A percentile compares a stretch with the other conserved stretches of the same genome.
Conservation (phyloP, 768 basidiomycete species). For the Neoboletus brunneissimus region DNA sequence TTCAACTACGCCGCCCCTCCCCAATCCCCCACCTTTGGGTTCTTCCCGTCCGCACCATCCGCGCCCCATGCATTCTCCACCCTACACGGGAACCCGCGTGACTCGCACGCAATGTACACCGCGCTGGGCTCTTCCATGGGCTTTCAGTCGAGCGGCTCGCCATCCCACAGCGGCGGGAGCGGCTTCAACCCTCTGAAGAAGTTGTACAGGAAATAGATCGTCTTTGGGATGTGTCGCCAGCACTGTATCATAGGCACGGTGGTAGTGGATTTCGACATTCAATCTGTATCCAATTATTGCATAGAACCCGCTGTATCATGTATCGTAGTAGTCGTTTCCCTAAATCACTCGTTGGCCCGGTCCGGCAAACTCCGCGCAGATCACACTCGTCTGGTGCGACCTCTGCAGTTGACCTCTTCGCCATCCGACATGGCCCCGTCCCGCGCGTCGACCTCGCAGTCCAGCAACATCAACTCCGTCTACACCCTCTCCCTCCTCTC, state of each 20-base stretch:
- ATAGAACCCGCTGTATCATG: slow-evolving; percentile 25
- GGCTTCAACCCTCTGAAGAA: slow-evolving; percentile 35
- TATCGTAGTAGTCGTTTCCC: background rate
- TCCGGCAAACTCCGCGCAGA: slow-evolving; percentile 30
- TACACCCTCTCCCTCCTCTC: slow-evolving; percentile 69
- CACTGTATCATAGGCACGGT: slow-evolving; percentile 29
- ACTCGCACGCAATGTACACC: slow-evolving; percentile 57
- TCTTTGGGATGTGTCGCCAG: background rate
- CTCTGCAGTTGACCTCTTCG: background rate
- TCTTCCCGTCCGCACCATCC: slow-evolving; percentile 55
- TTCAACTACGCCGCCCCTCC: slow-evolving; percentile 41
- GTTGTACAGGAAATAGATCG: slow-evolving; percentile 32
- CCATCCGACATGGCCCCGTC: slow-evolving; percentile 36
- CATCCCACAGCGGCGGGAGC: slow-evolving; percentile 21
- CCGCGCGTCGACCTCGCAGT: slow-evolving; percentile 30
- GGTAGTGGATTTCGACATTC: slow-evolving; percentile 20
- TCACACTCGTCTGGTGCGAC: background rate
- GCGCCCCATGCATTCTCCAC: slow-evolving; percentile 56
- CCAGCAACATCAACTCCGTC: slow-evolving; percentile 40
- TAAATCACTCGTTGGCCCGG: slow-evolving; percentile 7
- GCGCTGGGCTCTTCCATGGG: slow-evolving; percentile 39
- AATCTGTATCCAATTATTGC: slow-evolving; percentile 19
- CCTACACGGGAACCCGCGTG: slow-evolving; percentile 61
- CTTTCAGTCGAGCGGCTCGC: slow-evolving; percentile 23
- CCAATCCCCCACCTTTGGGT: slow-evolving; percentile 54